These are phyloP conservation scores for Rhynchosporium agropyri DNA, from an alignment of 2,329 filamentous ascomycete species.

Conservation along the genomic window DNA sequence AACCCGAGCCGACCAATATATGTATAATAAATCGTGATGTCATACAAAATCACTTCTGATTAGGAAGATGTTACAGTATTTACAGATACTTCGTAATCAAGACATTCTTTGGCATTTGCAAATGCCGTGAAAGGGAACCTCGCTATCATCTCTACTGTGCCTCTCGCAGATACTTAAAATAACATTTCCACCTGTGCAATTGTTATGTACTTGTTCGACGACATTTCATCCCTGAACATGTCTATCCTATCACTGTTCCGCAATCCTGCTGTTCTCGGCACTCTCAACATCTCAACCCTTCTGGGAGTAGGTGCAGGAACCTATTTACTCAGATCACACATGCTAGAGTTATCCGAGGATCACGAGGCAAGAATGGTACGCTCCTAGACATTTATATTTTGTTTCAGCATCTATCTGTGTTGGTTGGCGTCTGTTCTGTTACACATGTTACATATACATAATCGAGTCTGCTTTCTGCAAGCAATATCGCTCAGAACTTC, in stretches of 20 bases:
- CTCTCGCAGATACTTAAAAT: no score
- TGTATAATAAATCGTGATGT: background rate
- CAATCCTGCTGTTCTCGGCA: constrained; percentile 23
- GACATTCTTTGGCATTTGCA: no score
- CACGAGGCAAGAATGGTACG: constrained; percentile 34
- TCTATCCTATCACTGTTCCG: constrained; percentile 29
- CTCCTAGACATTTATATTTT: background rate
- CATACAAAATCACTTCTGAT: background rate
- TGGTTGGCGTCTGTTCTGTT: background rate
- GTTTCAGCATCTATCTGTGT: background rate
- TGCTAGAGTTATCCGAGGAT: constrained; percentile 34
- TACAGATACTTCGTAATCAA: no score
- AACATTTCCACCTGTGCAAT: no score
- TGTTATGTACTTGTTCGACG: background rate
- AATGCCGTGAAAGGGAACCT: no score
- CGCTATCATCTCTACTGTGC: no score
- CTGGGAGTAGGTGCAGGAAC: constrained; percentile 27
- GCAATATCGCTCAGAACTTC: no score
- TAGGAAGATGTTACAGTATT: no score
- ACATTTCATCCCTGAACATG: constrained; percentile 1
- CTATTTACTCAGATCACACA: constrained; percentile 31
- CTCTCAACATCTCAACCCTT: constrained; percentile 28
- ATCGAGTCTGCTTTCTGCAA: no score
- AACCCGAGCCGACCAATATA: no score
- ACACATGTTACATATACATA: no score